Conservation (phyloP, 2,329 filamentous ascomycete genomes). For the Botrytis medusae region DNA sequence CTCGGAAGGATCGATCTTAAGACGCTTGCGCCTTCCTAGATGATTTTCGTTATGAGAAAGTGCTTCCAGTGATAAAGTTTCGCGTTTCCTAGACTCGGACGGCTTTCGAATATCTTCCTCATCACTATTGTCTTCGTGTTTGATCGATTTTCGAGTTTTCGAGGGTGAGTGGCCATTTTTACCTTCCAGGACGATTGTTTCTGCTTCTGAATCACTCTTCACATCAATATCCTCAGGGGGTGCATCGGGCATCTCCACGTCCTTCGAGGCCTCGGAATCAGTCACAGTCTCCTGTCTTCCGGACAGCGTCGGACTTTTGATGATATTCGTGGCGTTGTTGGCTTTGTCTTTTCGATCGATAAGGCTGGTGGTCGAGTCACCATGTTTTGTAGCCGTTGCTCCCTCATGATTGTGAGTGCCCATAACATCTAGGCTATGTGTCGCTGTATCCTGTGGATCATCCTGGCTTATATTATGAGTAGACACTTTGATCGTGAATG, state of each 20-base stretch:
- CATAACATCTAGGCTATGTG: constrained; percentile 39
- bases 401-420: constrained; percentile 36
- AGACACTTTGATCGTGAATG: constrained; percentile 40
- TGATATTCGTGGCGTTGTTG: constrained; percentile 26
- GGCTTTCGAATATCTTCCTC: constrained; percentile 45
- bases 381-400: constrained; percentile 29
- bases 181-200: constrained; percentile 67
- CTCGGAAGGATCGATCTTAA: constrained; percentile 22
- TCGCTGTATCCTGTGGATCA: constrained; percentile 38
- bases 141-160: constrained; percentile 60
- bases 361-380: constrained; percentile 29
- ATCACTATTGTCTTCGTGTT: constrained; percentile 63
- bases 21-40: constrained; percentile 53
- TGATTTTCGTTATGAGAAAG: constrained; percentile 33
- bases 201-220: constrained; percentile 68
- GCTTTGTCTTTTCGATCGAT: constrained; percentile 30
- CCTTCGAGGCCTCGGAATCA: constrained; percentile 28
- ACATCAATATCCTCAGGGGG: constrained; percentile 29
- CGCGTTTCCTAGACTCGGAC: constrained; percentile 23
- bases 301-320: constrained; percentile 33
- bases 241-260: constrained; percentile 28
- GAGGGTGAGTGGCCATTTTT: constrained; percentile 65
- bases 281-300: constrained; percentile 33
- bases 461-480: constrained; percentile 34
- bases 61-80: constrained; percentile 14